Conservation (phyloP, 2,329 filamentous ascomycete genomes). For the Ophidiomyces ophidiicola region DNA sequence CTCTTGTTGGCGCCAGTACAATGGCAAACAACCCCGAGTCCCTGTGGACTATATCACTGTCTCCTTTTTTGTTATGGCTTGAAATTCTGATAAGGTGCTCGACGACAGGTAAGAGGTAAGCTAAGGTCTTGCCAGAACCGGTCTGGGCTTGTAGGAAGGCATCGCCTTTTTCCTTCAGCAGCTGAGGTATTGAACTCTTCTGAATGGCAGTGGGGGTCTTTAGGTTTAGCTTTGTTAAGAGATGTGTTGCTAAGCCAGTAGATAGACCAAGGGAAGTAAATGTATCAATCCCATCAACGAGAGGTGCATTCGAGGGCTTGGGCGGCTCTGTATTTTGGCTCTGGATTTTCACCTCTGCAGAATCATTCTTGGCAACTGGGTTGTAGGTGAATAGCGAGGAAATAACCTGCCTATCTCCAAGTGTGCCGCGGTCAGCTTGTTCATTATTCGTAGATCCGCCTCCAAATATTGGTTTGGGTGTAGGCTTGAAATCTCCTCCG, state of each 20-base stretch:
- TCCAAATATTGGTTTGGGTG: conserved; percentile 12
- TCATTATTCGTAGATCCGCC: conserved; percentile 12
- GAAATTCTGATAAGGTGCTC: conserved; percentile 72
- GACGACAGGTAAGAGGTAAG: conserved; percentile 87
- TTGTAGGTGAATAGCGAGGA: conserved; percentile 92
- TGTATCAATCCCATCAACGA: conserved; percentile 69
- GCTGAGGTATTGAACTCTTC: conserved; percentile 69
- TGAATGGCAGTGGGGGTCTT: conserved; percentile 92
- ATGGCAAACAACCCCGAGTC: conserved; percentile 88
- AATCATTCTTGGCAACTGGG: conserved; percentile 54
- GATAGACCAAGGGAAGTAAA: conserved; percentile 81
- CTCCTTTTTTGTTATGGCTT: conserved; percentile 36
- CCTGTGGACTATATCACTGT: conserved; percentile 51
- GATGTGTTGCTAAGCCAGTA: conserved; percentile 63
- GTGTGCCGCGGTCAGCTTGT: conserved; percentile 11
- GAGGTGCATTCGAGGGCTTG: conserved; percentile 79
- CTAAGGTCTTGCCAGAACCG: conserved; percentile 90
- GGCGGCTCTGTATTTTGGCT: conserved; percentile 37
- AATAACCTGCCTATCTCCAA: conserved; percentile 51
- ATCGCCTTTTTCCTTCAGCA: conserved; percentile 70
- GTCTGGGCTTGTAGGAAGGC: conserved; percentile 96
- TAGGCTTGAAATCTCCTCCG: conserved; percentile 28
- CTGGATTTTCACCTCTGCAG: conserved; percentile 28
- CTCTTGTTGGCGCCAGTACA: conserved; percentile 83
- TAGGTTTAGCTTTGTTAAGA: conserved; percentile 73